Evolutionary conservation across 2,329 filamentous ascomycete species (phyloP).

Genomic region (Venturia asperata): DNA sequence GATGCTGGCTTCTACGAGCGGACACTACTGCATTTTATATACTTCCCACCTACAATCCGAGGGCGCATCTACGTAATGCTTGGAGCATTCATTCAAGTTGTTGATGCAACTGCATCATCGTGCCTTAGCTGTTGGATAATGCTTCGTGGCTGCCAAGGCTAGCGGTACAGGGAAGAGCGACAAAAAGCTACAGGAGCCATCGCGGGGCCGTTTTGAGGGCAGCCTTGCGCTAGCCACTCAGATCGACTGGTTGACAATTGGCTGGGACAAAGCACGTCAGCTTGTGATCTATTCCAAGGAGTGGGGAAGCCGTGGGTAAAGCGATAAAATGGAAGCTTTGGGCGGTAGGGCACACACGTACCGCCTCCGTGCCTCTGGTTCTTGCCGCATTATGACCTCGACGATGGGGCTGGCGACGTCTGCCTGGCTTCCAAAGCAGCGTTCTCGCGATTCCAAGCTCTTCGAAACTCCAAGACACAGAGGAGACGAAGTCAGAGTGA

Average conservation of each 20-base stretch:
- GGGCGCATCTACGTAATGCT: conserved; percentile 12
- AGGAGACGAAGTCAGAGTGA: no score
- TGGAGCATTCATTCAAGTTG: neutral
- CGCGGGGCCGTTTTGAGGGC: neutral
- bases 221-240: neutral
- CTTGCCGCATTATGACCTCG: conserved; percentile 8
- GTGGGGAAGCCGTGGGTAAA: neutral
- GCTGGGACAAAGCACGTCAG: conserved; percentile 1
- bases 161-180: neutral
- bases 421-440: neutral
- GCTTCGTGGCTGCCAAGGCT: neutral
- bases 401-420: neutral
- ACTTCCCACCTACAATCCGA: neutral
- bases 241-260: conserved; percentile 5
- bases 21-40: neutral
- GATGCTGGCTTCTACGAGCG: neutral
- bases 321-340: neutral
- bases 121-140: conserved; percentile 11
- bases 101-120: conserved; percentile 12
- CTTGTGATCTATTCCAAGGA: no score
- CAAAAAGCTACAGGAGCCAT: neutral
- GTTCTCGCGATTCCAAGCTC: neutral
- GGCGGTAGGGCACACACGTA: neutral
- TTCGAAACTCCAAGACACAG: neutral
- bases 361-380: neutral